Percentiles rank a stretch among this genome's conserved stretches.
Evolutionary conservation across 2,329 filamentous ascomycete species (phyloP).

Genomic region (Fusarium sp.): DNA sequence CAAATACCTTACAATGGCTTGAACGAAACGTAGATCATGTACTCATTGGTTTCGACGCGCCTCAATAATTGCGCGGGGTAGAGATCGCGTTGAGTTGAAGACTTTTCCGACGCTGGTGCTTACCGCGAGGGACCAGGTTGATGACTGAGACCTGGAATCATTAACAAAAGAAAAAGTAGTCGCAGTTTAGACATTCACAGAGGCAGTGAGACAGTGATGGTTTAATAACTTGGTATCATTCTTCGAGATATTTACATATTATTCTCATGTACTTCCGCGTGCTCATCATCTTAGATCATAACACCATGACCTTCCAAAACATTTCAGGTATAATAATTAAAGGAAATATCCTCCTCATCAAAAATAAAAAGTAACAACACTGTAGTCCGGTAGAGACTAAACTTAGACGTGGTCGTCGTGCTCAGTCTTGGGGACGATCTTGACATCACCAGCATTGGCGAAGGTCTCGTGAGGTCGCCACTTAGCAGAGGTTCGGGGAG

Average conservation of each 20-base stretch:
- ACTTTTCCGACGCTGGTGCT: too few relatives aligned
- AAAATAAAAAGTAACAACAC: not conserved
- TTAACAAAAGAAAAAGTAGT: not conserved
- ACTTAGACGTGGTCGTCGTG: conserved; percentile 48
- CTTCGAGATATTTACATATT: conserved; percentile 42
- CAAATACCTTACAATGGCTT: not conserved
- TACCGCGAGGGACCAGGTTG: not conserved
- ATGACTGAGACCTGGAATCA: not conserved
- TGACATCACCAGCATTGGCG: conserved; percentile 56
- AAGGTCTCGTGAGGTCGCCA: conserved; percentile 81
- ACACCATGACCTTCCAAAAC: conserved; percentile 1
- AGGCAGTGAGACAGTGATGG: not conserved
- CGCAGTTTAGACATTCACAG: not conserved
- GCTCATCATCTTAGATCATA: not conserved
- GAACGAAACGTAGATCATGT: not conserved
- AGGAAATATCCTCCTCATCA: conserved; percentile 7
- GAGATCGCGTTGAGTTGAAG: too few relatives aligned
- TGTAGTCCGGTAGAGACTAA: not conserved
- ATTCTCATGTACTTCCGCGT: conserved; percentile 32
- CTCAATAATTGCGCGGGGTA: not conserved
- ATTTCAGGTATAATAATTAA: conserved; percentile 27
- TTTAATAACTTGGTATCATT: conserved; percentile 20
- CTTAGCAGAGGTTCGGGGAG: conserved; percentile 77
- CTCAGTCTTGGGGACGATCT: conserved; percentile 45
- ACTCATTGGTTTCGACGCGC: not conserved